A percentile compares a stretch with the other conserved stretches of the same genome.
phyloP scores from a whole-genome alignment of 805 yeast species.

The Candida coquimbonensis region DNA sequence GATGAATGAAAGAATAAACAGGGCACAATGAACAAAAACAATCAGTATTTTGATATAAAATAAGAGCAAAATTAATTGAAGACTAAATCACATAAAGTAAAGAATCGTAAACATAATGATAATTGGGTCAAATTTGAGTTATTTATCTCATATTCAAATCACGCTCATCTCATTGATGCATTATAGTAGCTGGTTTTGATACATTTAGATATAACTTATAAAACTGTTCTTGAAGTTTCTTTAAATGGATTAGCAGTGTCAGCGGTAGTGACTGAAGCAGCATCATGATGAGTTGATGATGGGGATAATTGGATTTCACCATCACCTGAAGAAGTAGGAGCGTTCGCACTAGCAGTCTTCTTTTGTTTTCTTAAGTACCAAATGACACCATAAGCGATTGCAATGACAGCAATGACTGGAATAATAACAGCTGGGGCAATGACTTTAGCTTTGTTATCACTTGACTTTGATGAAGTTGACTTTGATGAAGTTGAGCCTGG shows the following conservation, averaged over 20 bases:
- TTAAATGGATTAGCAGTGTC: conserved; percentile 23
- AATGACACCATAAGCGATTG: conserved; percentile 25
- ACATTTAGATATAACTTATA: conserved; percentile 6
- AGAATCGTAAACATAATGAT: neutral
- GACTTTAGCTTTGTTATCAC: conserved; percentile 20
- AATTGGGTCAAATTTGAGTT: neutral
- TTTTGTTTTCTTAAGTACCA: conserved; percentile 26
- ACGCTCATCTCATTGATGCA: no score
- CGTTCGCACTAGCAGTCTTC: conserved; percentile 7
- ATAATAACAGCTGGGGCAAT: conserved; percentile 39
- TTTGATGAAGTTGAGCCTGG: conserved; percentile 11
- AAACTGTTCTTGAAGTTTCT: conserved; percentile 24
- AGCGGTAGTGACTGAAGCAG: conserved; percentile 17
- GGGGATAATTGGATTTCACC: conserved; percentile 22
- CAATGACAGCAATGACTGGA: conserved; percentile 30
- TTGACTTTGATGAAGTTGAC: conserved; percentile 7
- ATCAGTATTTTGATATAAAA: neutral
- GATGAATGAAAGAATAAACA: no score
- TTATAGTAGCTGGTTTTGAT: neutral
- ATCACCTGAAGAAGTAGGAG: conserved; percentile 10
- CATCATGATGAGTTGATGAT: conserved; percentile 16
- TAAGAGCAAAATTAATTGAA: neutral
- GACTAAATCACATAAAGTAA: neutral
- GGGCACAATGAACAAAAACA: neutral
- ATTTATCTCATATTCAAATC: no score